Conservation (phyloP, 2,329 filamentous ascomycete species). For the Zasmidium angulare region DNA sequence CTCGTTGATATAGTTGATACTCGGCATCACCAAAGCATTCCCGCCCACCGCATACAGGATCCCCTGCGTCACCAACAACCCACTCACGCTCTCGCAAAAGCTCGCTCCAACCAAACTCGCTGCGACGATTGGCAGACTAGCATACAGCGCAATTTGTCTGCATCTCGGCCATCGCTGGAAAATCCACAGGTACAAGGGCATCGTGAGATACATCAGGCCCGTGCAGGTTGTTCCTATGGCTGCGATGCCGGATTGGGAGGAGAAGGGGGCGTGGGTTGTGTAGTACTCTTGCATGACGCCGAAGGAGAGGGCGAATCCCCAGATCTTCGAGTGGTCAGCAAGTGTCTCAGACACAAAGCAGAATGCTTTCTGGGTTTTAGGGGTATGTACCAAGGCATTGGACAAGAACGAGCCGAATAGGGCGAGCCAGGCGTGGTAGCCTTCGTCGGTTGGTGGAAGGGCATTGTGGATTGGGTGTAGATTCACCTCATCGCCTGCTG, state of each 20-base stretch:
- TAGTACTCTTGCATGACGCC: constrained; percentile 35
- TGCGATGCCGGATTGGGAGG: constrained; percentile 37
- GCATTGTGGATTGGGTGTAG: not conserved
- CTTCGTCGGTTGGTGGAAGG: constrained; percentile 40
- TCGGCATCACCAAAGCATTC: constrained; percentile 20
- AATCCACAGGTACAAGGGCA: constrained; percentile 41
- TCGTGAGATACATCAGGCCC: constrained; percentile 47
- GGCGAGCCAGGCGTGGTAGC: constrained; percentile 46
- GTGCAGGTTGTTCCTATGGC: constrained; percentile 45
- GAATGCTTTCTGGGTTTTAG: too few species aligned
- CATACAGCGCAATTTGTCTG: constrained; percentile 24
- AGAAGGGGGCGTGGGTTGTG: constrained; percentile 24
- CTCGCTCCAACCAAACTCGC: constrained; percentile 37
- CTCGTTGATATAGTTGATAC: constrained; percentile 19
- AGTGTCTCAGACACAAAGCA: too few species aligned
- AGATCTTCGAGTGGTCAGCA: too few species aligned
- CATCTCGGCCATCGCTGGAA: constrained; percentile 38
- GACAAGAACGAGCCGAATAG: constrained; percentile 44
- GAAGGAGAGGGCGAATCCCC: constrained; percentile 33
- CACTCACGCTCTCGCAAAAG: constrained; percentile 38
- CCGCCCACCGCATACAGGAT: constrained; percentile 37
- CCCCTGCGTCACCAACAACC: constrained; percentile 42
- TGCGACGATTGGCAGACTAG: constrained; percentile 39
- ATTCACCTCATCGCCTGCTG: not conserved
- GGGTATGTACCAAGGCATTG: constrained; percentile 28